A percentile compares a stretch with the other conserved stretches of the same genome.
Conservation (phyloP, 2,329 filamentous ascomycete species). For the Fusarium pseudoanthophilum region DNA sequence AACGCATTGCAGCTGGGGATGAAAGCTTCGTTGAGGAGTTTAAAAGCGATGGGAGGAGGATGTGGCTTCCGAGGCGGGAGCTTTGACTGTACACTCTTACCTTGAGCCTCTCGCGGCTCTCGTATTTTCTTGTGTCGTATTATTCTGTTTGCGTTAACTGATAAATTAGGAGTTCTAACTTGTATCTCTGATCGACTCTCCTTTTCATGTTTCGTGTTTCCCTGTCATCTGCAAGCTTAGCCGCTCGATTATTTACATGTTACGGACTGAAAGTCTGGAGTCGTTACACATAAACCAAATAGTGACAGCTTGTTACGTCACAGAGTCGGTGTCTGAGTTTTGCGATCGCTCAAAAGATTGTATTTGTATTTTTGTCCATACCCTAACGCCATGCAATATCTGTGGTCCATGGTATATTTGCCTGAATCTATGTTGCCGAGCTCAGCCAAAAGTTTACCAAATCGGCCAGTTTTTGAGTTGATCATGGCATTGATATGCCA, state of each 20-base stretch:
- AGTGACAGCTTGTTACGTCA: background rate
- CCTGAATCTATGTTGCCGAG: background rate
- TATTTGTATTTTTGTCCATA: constrained; percentile 11
- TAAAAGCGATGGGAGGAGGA: constrained; percentile 26
- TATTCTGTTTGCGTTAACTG: constrained; percentile 35
- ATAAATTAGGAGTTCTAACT: constrained; percentile 36
- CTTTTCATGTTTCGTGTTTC: background rate
- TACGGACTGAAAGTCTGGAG: background rate
- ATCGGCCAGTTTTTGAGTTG: background rate
- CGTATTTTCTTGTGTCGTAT: constrained; percentile 38
- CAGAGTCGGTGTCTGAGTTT: no score
- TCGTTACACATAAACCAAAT: background rate
- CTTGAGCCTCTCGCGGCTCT: constrained; percentile 33
- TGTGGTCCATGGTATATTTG: constrained; percentile 5
- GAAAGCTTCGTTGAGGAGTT: constrained; percentile 13
- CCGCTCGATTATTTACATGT: background rate
- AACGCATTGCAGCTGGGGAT: background rate
- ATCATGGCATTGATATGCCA: background rate
- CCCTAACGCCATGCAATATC: constrained; percentile 29
- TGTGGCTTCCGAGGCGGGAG: constrained; percentile 23
- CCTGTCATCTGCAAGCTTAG: background rate
- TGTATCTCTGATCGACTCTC: constrained; percentile 14
- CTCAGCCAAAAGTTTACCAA: background rate
- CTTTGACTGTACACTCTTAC: constrained; percentile 43
- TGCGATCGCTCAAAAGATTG: background rate